Evolutionary conservation across 768 basidiomycete species (phyloP), one percentile per base, ranked within the genome.

Genomic region (Clitopilus hobsonii): DNA sequence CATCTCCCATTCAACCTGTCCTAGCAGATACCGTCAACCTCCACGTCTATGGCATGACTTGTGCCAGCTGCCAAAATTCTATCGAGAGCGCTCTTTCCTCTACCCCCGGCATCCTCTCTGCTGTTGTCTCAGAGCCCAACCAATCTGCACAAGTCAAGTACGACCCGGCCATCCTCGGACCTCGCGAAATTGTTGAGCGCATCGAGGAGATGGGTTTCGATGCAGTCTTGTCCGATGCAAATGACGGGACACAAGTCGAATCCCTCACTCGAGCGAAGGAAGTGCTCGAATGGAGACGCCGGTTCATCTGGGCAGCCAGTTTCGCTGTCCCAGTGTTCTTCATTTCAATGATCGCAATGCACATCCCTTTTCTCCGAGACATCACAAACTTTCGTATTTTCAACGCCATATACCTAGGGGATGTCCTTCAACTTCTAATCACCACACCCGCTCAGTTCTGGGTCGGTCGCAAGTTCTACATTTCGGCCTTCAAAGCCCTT

Each of bases 311-410:
- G 77, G 83, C 86, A 66, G 59, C 88, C 25, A 62, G 73, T 7
- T 96, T 99, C 65, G 94, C 94, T 51, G 58, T 95, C 0, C 97
- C 97, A n/a, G 94, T 95, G 36, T 98, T 98, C 73, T 83, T 97
- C 68, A 73, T 98, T 53, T 78, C 81, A 56, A 98, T 98, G 95
- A 67, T 98, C 51, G 81, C 83, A 27, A 86, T 84, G 2, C 84
- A 77, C 61, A 78, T 94, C 47, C 74, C 80, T 28, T 80, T 82
- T 56, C 67, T 94, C 54, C 78, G 70, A 28, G 67, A 75, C 2
- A 51, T 94, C 38, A 68, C 86, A 59, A 69, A 69, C 16, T 71
- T 66, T 64, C 74, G 72, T 28, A 58, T 94, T 10, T 74, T 83
- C 56, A 79, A 76, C 38, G 90, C 86, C 30, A 71, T 98, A 29